Evolutionary conservation across 768 basidiomycete genomes (phyloP), one percentile per base, ranked within the genome.

Genomic region (Xerocomellus dryophilus): DNA sequence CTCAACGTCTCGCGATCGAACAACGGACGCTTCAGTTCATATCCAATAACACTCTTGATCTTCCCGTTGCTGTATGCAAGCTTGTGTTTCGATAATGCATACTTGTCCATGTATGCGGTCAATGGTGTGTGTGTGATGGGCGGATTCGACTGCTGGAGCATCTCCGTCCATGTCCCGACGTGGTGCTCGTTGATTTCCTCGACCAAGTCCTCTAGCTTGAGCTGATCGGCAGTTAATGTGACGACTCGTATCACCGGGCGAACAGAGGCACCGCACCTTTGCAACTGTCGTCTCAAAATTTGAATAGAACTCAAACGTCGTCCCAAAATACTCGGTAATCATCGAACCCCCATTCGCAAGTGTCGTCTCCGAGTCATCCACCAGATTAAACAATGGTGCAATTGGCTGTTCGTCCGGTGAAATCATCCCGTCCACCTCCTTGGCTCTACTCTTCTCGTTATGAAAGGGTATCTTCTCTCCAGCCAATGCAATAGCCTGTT

Each of bases 171-270:
- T 11, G 81, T 83, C 48, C 80, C 75, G 31, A 91, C 87, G 64
- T 94, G 91, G 44, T 84, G 81, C 64, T 92, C 90, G 64, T 93
- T 93, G 63, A 91, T 88, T 45, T 90, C 88, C 64, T 92, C 88
- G 7, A 91, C 80, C 38, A 80, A 69, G 58, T 90, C 88, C 50
- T 89, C 85, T 25, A 81, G 75, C 42, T 75, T 78, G 60, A 88
- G 73, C 85, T 90, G 61, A 23, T 29, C 14, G 29, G 5, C 18
- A 1, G 18, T 58, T 31, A 63, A 38, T 17, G 43, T 8, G 32
- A 38, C n/a, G 0, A 40, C 2, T 23, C 25, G n/a, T 20, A 48
- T 29, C 15, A 47, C 34, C 15, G 5, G 51, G n/a, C 12, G 17
- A 34, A 49, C 4, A 38, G 63, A 69, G 7, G 12, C 1, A 32